A percentile compares a stretch with the other conserved stretches of the same genome.
These are phyloP conservation scores for Neurospora sp. DNA, from an alignment of 495 filamentous ascomycete species.

Conservation along the genomic window DNA sequence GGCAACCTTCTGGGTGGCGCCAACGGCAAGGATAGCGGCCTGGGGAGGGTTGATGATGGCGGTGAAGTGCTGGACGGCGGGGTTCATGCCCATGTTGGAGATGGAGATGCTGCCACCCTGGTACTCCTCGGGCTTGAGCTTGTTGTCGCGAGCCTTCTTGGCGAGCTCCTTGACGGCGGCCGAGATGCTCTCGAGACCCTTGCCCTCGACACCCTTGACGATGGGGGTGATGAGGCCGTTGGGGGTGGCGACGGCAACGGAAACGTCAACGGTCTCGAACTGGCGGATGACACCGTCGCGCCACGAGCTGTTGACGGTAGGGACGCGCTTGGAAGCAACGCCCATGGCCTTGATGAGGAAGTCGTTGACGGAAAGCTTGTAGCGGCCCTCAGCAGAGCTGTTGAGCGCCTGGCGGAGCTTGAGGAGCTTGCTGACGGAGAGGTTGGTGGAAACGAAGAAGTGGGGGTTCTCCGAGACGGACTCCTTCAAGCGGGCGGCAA, in stretches of 20 bases:
- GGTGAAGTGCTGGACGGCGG: conserved; percentile 93
- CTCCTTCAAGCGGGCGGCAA: conserved; percentile 81
- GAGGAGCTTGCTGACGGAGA: conserved; percentile 87
- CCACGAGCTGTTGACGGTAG: conserved; percentile 93
- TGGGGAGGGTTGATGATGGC: conserved; percentile 99
- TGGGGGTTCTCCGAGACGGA: conserved; percentile 90
- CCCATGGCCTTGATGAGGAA: conserved; percentile 96
- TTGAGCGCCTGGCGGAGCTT: conserved; percentile 96
- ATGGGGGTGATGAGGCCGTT: conserved; percentile 95
- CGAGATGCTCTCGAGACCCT: conserved; percentile 81
- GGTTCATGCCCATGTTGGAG: conserved; percentile 99
- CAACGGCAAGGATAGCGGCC: conserved; percentile 90
- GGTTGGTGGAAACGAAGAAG: conserved; percentile 83
- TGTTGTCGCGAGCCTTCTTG: conserved; percentile 91
- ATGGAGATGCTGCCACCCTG: conserved; percentile 99
- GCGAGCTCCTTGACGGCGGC: conserved; percentile 85
- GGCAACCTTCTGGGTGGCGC: conserved; percentile 89
- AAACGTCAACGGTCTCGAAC: conserved; percentile 83
- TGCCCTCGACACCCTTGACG: conserved; percentile 72
- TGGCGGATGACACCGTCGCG: conserved; percentile 82
- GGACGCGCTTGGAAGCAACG: conserved; percentile 82
- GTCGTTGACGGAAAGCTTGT: conserved; percentile 98
- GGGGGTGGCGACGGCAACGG: conserved; percentile 89
- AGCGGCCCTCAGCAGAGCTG: conserved; percentile 74
- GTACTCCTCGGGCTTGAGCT: conserved; percentile 99